These are phyloP conservation scores for Schizopora paradoxa DNA, from an alignment of 1,284 basidiomycete species.

Conservation along the genomic window DNA sequence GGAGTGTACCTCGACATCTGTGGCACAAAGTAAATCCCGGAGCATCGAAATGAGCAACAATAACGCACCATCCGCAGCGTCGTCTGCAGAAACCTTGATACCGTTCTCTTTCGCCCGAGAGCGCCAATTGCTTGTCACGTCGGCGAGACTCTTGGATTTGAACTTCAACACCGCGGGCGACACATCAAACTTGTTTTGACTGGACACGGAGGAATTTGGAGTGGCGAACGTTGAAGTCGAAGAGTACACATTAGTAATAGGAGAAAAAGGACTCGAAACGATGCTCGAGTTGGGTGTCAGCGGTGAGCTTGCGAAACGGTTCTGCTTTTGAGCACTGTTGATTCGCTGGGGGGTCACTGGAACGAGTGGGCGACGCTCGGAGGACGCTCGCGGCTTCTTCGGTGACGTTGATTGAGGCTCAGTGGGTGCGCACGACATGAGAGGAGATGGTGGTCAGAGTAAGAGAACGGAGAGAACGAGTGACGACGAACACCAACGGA, in stretches of 20 bases:
- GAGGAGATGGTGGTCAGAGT: too few relatives aligned
- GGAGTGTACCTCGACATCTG: slow-evolving; percentile 8
- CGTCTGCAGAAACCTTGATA: slow-evolving; percentile 52
- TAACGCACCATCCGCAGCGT: slow-evolving; percentile 45
- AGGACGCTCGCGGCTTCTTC: slow-evolving; percentile 8
- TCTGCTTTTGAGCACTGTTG: slow-evolving; percentile 11
- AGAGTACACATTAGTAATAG: slow-evolving; percentile 18
- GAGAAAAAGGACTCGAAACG: slow-evolving; percentile 17
- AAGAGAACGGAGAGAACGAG: too few relatives aligned
- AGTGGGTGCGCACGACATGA: slow-evolving; percentile 8
- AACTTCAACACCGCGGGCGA: slow-evolving; percentile 14
- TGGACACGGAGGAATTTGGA: slow-evolving; percentile 15
- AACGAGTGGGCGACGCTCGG: slow-evolving; percentile 16
- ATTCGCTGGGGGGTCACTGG: slow-evolving; percentile 18
- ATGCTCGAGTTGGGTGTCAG: slow-evolving; percentile 15
- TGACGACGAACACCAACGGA: too few relatives aligned
- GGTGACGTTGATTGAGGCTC: slow-evolving; percentile 14
- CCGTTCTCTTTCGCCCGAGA: slow-evolving; percentile 65
- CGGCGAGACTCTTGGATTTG: slow-evolving; percentile 40
- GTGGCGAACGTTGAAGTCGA: slow-evolving; percentile 14
- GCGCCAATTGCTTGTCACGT: slow-evolving; percentile 66
- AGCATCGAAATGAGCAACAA: background rate
- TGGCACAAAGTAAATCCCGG: slow-evolving; percentile 14
- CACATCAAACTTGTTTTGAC: slow-evolving; percentile 11
- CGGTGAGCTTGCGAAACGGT: slow-evolving; percentile 13